Conservation (phyloP, 495 filamentous ascomycete species). For the Penicillium egyptiacum region DNA sequence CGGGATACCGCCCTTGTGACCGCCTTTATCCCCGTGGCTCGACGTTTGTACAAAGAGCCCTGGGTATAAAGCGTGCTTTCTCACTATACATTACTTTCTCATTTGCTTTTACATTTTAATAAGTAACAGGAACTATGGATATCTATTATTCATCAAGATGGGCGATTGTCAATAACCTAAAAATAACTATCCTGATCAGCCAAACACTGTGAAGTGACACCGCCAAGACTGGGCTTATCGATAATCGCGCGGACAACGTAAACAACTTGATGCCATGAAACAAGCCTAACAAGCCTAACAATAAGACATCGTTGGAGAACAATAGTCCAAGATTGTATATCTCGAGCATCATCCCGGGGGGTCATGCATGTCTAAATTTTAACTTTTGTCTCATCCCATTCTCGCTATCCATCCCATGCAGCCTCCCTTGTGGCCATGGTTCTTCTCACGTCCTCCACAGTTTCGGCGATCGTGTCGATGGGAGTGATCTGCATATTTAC, state of each 20-base stretch:
- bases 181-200: neutral
- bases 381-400: slow-evolving; percentile 15
- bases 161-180: neutral
- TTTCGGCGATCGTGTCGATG: slow-evolving; percentile 45
- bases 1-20: neutral
- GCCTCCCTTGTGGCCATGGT: slow-evolving; percentile 36
- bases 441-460: slow-evolving; percentile 46
- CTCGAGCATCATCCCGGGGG: neutral
- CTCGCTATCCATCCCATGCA: slow-evolving; percentile 18
- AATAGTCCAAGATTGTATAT: neutral
- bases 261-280: slow-evolving; percentile 36
- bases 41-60: neutral
- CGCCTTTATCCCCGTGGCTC: neutral
- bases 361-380: slow-evolving; percentile 22
- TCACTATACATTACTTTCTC: too few relatives aligned
- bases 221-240: slow-evolving; percentile 42
- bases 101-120: too few relatives aligned
- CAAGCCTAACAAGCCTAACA: slow-evolving; percentile 13
- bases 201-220: neutral
- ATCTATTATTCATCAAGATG: neutral
- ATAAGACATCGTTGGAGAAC: slow-evolving; percentile 11
- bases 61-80: too few relatives aligned
- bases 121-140: neutral
- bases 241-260: slow-evolving; percentile 47
- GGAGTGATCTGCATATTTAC: slow-evolving; percentile 61